phyloP scores from a whole-genome alignment of 805 yeast species.

The Saturnispora saitoi region DNA sequence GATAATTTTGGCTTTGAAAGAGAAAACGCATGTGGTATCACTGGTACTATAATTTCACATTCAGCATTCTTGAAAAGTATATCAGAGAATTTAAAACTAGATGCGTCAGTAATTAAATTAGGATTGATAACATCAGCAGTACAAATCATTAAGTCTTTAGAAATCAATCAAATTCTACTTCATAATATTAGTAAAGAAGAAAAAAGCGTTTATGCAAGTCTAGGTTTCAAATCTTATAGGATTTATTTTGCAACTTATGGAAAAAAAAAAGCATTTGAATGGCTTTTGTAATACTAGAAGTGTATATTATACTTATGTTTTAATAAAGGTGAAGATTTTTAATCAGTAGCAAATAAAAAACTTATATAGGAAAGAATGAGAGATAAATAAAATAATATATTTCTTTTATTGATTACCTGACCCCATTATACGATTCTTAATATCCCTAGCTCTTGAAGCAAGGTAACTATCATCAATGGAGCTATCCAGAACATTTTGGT shows the following conservation, averaged over 20 bases:
- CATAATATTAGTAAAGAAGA: slow-evolving; percentile 12
- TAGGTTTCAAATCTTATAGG: slow-evolving; percentile 21
- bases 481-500: neutral
- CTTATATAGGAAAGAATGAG: neutral
- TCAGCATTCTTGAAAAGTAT: slow-evolving; percentile 23
- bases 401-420: neutral
- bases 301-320: neutral
- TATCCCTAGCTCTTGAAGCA: slow-evolving; percentile 3
- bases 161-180: slow-evolving; percentile 12
- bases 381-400: too few relatives aligned
- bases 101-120: neutral
- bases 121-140: slow-evolving; percentile 32
- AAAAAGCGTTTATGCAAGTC: slow-evolving; percentile 14
- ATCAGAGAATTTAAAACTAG: too few relatives aligned
- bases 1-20: slow-evolving; percentile 27
- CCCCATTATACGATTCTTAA: slow-evolving; percentile 4
- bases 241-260: slow-evolving; percentile 20
- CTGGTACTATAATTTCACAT: slow-evolving; percentile 47
- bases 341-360: neutral
- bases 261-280: slow-evolving; percentile 19
- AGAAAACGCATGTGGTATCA: slow-evolving; percentile 38
- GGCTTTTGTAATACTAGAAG: slow-evolving; percentile 11
- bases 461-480: slow-evolving; percentile 2
- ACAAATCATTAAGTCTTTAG: slow-evolving; percentile 33
- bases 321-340: neutral